Evolutionary conservation across 768 basidiomycete genomes (phyloP), one percentile per base, ranked within the genome.

Genomic region (Chiua virens): DNA sequence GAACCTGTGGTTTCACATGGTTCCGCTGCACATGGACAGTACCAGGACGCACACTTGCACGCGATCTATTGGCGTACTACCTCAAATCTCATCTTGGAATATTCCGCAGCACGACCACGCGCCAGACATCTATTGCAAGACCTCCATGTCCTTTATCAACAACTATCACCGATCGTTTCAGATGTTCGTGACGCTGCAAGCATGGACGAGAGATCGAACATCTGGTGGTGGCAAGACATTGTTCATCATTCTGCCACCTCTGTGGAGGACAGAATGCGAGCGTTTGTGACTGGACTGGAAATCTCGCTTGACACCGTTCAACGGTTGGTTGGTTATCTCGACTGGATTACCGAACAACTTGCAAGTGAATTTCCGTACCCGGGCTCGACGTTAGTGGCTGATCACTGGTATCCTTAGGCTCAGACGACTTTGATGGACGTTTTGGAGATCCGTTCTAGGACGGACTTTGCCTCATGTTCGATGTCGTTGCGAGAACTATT

Each of bases 31-130:
- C 40, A 39, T 4, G 42, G 30, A 36, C 30, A 46, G 2, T 17
- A 39, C 18, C 56, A 48, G 13, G 56, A 62, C 11, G 43, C 42
- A 23, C 64, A 47, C 20, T 48, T 65, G 14, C 49, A 60, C 32
- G 67, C 59, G 4, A 58, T 71, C 42, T 68, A 57, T 43, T 63
- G 55, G 56, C 69, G 63, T 23, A 63, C 65, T 5, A 39, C 67
- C 1, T 69, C 69, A 5, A 69, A 65, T 37, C 63, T 69, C 15
- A 59, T 70, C 18, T 49, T 69, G 22, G 69, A 69, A 49, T 71
- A 69, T 48, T 65, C 67, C 5, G 66, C 65, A 23, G 58, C 61
- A 15, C 61, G 63, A 30, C 57, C 50, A 8, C 69, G 58, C 14
- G 53, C 49, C 15, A 53, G 47, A 46, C 51, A 32, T 28, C 13